These are phyloP conservation scores for Aspergillus ibericus DNA, from an alignment of 2,329 filamentous ascomycete genomes.

Conservation along the genomic window DNA sequence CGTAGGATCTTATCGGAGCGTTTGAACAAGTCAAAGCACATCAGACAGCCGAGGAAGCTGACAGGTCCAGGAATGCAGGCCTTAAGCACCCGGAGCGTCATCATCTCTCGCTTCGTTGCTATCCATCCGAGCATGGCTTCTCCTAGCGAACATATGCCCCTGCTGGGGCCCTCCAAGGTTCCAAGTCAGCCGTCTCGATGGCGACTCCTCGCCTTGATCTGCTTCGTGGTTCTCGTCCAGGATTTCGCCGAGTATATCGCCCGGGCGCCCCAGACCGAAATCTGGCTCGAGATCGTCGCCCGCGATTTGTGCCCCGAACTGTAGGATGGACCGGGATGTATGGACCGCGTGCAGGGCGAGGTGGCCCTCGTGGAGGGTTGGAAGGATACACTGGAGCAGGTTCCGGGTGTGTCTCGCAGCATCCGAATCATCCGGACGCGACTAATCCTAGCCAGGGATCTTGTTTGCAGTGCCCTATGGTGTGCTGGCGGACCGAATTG, in stretches of 20 bases:
- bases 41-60: neutral
- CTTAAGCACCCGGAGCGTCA: neutral
- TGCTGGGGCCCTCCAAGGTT: neutral
- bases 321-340: neutral
- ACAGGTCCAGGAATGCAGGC: neutral
- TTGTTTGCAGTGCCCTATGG: constrained; percentile 30
- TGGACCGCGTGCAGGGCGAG: constrained; percentile 27
- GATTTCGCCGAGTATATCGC: neutral
- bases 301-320: neutral
- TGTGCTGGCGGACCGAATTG: constrained; percentile 31
- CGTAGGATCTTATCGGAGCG: neutral
- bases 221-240: neutral
- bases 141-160: neutral
- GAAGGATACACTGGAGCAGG: constrained; percentile 29
- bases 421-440: neutral
- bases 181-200: neutral
- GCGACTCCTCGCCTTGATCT: neutral
- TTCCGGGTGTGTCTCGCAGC: constrained; percentile 11
- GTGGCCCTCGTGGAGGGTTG: constrained; percentile 31
- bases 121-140: neutral
- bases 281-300: neutral
- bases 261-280: neutral
- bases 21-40: neutral
- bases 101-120: neutral
- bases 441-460: neutral